A percentile compares a stretch with the other conserved stretches of the same genome.
These are phyloP conservation scores for Sclerotiophoma versabilis DNA, from an alignment of 2,329 filamentous ascomycete genomes.

Conservation along the genomic window DNA sequence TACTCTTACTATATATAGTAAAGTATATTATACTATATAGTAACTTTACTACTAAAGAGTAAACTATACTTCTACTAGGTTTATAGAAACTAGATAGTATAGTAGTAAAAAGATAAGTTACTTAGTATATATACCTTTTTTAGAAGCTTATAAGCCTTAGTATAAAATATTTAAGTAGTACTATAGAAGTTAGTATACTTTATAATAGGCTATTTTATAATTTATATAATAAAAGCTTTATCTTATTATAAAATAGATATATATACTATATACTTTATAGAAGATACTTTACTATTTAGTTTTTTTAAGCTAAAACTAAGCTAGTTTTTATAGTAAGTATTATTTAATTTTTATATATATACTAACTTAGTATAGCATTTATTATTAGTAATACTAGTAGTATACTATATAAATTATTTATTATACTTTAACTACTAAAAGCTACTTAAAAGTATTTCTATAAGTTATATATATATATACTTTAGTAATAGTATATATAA, in stretches of 20 bases:
- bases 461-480: background rate
- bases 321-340: background rate
- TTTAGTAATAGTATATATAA: background rate
- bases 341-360: background rate
- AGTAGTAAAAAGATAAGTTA: no score
- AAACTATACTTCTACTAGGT: background rate
- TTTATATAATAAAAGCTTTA: no score
- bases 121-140: no score
- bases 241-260: no score
- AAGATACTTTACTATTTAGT: background rate
- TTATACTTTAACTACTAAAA: background rate
- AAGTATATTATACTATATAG: background rate
- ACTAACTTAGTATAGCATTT: background rate
- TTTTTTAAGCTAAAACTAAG: background rate
- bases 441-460: background rate
- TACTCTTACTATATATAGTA: background rate
- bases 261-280: background rate
- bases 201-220: no score
- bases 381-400: background rate
- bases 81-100: no score
- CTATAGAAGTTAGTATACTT: no score
- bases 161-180: no score
- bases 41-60: background rate
- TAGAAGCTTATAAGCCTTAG: no score
- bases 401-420: background rate